These are phyloP conservation scores for Begonia peltatifolia DNA, from an alignment of 306 rosid species.

Conservation along the genomic window DNA sequence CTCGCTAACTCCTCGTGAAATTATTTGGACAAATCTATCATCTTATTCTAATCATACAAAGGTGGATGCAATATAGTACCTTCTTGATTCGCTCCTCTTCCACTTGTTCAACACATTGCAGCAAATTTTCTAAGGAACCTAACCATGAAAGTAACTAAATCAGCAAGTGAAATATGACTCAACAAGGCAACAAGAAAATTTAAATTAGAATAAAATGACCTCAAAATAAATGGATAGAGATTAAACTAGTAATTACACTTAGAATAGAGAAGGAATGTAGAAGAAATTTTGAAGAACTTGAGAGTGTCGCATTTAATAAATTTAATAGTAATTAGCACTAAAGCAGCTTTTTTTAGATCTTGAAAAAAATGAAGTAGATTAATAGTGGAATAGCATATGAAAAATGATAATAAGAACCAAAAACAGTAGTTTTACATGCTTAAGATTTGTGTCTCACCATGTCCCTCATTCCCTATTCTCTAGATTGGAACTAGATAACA, in stretches of 20 bases:
- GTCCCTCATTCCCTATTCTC: too few species aligned
- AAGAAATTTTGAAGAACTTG: neutral
- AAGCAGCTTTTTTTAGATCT: neutral
- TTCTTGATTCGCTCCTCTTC: conserved; percentile 68
- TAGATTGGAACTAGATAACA: too few species aligned
- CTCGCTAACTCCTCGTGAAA: too few species aligned
- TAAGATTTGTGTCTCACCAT: too few species aligned
- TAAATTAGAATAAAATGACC: neutral
- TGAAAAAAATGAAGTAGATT: too few species aligned
- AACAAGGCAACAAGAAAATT: conserved; percentile 2
- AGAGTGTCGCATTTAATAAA: neutral
- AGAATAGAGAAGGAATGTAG: too few species aligned
- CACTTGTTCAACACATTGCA: conserved; percentile 66
- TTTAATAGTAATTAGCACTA: neutral
- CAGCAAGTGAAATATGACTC: neutral
- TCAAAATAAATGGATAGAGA: neutral
- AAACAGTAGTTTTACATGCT: too few species aligned
- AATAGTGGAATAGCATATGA: too few species aligned
- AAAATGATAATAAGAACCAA: too few species aligned
- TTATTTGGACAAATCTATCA: too few species aligned
- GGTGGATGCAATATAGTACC: conserved; percentile 22
- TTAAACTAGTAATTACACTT: too few species aligned
- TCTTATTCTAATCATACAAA: too few species aligned
- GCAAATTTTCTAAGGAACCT: conserved; percentile 74
- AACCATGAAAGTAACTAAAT: conserved; percentile 13